Percentiles rank a stretch among this genome's conserved stretches.
Conservation (phyloP, 1,284 basidiomycete genomes). For the Blastosporella zonata region DNA sequence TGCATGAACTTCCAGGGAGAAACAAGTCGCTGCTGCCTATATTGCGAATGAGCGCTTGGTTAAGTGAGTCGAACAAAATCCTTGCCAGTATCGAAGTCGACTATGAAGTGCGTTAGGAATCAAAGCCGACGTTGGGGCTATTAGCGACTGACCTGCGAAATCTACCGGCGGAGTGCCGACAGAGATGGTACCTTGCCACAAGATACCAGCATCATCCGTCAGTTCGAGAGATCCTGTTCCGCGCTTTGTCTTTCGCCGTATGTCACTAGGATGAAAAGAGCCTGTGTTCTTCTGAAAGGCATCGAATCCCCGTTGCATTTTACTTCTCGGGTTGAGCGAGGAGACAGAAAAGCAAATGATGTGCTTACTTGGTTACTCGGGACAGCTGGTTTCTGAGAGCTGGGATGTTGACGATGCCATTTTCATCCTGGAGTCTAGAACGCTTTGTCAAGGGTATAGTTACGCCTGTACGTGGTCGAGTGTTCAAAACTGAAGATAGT, state of each 20-base stretch:
- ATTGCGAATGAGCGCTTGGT: slow-evolving; percentile 1
- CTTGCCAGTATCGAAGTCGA: not conserved
- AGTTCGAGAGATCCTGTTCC: slow-evolving; percentile 27
- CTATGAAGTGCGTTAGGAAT: not conserved
- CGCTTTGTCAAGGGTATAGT: slow-evolving; percentile 13
- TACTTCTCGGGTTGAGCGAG: slow-evolving; percentile 25
- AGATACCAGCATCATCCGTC: slow-evolving; percentile 28
- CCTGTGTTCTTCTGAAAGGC: slow-evolving; percentile 40
- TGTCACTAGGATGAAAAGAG: slow-evolving; percentile 30
- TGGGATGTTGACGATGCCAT: slow-evolving; percentile 24
- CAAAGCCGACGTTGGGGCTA: not conserved
- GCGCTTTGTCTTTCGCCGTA: slow-evolving; percentile 17
- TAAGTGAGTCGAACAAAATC: not conserved
- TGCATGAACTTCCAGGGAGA: slow-evolving; percentile 38
- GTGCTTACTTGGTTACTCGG: slow-evolving; percentile 18
- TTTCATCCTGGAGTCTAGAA: slow-evolving; percentile 20
- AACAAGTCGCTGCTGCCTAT: slow-evolving; percentile 38
- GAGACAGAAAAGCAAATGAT: not conserved
- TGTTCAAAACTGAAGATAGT: slow-evolving; percentile 1
- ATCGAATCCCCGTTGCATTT: slow-evolving; percentile 33
- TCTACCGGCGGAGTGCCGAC: slow-evolving; percentile 39
- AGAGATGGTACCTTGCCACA: slow-evolving; percentile 36
- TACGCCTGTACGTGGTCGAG: slow-evolving; percentile 5
- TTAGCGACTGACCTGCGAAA: slow-evolving; percentile 25
- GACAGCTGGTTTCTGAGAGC: slow-evolving; percentile 21